Conservation (phyloP, 495 filamentous ascomycete species). For the Trichoderma asperelloides region DNA sequence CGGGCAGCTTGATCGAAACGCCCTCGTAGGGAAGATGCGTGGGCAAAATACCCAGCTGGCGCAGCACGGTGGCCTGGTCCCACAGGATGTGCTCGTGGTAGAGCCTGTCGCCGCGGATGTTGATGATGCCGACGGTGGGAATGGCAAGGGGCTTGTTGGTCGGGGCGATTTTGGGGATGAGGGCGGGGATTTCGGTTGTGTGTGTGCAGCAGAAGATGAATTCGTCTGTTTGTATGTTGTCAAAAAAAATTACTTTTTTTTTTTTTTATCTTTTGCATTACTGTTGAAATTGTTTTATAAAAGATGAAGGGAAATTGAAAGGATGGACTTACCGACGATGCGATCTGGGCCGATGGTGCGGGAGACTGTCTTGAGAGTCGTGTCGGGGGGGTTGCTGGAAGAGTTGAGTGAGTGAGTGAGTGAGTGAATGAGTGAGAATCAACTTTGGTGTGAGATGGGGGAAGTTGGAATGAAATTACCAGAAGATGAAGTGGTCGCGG, state of each 20-base stretch:
- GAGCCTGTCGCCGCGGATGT: constrained; percentile 61
- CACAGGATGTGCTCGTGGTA: constrained; percentile 81
- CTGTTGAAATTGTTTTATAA: too few species aligned
- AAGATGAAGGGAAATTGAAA: too few species aligned
- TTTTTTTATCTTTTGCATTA: too few species aligned
- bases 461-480: not conserved
- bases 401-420: not conserved
- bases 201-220: constrained; percentile 60
- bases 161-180: constrained; percentile 56
- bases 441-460: not conserved
- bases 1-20: not conserved
- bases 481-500: constrained; percentile 59
- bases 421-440: not conserved
- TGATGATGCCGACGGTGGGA: constrained; percentile 66
- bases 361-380: constrained; percentile 60
- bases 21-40: constrained; percentile 41
- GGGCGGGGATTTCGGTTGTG: not conserved
- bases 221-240: constrained; percentile 32
- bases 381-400: constrained; percentile 51
- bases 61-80: constrained; percentile 76
- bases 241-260: too few species aligned
- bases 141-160: constrained; percentile 61
- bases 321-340: constrained; percentile 29
- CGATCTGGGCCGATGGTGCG: constrained; percentile 55
- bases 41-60: constrained; percentile 66